Conservation (phyloP, 352 stramenopile genomes). For the Globisporangium cederbergense region DNA sequence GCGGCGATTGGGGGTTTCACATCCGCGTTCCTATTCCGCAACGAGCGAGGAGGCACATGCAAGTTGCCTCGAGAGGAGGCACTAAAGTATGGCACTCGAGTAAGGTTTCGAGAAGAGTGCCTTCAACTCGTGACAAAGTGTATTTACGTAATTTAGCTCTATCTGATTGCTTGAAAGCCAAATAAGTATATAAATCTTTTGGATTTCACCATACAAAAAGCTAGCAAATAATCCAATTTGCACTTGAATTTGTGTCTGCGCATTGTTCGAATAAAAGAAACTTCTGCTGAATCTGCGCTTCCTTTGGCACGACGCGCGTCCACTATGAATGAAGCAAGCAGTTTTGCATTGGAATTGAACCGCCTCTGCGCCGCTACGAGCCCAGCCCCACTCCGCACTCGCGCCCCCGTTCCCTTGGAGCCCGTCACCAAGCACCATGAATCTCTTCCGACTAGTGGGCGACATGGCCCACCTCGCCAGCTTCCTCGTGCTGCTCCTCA, state of each 20-base stretch:
- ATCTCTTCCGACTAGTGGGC: slow-evolving; percentile 96
- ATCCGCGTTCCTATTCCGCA: not conserved
- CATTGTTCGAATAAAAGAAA: not conserved
- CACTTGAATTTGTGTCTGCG: not conserved
- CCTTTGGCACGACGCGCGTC: slow-evolving; percentile 1
- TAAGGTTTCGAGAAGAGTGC: too few species aligned
- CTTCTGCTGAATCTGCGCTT: slow-evolving; percentile 1
- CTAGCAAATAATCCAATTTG: not conserved
- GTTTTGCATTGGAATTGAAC: slow-evolving; percentile 3
- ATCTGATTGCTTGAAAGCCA: too few species aligned
- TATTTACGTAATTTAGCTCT: too few species aligned
- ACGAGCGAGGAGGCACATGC: not conserved
- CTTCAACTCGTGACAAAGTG: too few species aligned
- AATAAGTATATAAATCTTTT: not conserved
- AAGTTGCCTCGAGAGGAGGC: not conserved
- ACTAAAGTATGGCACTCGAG: not conserved
- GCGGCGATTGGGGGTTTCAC: not conserved
- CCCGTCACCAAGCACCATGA: slow-evolving; percentile 58
- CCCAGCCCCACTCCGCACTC: not conserved
- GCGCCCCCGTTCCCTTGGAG: not conserved
- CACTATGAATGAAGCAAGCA: not conserved
- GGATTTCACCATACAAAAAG: not conserved
- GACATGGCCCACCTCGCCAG: slow-evolving; percentile 99
- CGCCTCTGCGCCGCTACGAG: not conserved
- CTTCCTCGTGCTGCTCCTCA: slow-evolving; percentile 98